Conservation (phyloP, 75 land plant genomes). For the Pseudotsuga menziesii region DNA sequence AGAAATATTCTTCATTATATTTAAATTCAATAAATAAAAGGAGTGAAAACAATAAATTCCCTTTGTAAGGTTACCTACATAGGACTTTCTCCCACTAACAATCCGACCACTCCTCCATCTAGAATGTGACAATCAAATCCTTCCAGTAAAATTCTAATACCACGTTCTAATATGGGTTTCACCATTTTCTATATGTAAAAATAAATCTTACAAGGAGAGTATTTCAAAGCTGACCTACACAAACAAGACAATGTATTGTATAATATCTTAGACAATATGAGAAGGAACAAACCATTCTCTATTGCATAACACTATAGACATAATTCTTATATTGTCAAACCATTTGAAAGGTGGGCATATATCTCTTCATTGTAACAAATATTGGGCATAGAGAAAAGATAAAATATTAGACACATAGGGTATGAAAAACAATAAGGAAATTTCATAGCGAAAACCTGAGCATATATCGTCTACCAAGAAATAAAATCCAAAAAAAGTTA, state of each 20-base stretch:
- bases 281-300: background rate
- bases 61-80: slow-evolving; percentile 54
- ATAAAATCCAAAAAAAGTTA: no score
- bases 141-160: slow-evolving; percentile 72
- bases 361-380: background rate
- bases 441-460: background rate
- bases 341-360: background rate
- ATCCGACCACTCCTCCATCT: slow-evolving; percentile 88
- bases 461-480: no score
- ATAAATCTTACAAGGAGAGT: slow-evolving; percentile 77
- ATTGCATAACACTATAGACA: background rate
- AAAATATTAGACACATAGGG: no score
- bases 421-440: background rate
- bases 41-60: background rate
- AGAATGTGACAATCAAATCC: slow-evolving; percentile 80
- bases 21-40: background rate
- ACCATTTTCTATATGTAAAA: slow-evolving; percentile 51
- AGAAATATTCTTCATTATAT: no score
- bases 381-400: background rate
- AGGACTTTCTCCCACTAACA: slow-evolving; percentile 75
- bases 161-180: slow-evolving; percentile 57
- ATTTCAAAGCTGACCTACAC: slow-evolving; percentile 91
- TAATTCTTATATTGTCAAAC: background rate
- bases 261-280: background rate
- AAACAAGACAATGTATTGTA: background rate